Evolutionary conservation across 306 rosid species (phyloP).

Genomic region (Lathyrus sativus): DNA sequence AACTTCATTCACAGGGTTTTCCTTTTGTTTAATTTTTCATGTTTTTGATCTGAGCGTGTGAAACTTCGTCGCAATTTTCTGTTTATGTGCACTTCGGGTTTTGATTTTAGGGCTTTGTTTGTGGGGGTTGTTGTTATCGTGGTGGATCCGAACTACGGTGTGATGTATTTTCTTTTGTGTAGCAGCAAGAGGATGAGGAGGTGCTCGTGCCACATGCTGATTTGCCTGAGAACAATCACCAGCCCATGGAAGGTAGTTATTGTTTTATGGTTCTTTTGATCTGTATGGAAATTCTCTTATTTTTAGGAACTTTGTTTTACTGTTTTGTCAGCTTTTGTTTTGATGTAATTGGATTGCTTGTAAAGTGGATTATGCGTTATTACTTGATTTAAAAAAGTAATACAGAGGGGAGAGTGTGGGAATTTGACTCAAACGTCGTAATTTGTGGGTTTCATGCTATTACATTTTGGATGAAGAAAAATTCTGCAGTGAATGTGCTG

Average conservation of each 20-base stretch:
- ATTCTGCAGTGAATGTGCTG: background rate
- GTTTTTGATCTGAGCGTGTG: conserved; percentile 39
- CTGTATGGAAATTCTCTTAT: conserved; percentile 12
- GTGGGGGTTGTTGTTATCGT: conserved; percentile 34
- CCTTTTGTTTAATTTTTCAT: conserved; percentile 13
- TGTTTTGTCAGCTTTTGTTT: conserved; percentile 5
- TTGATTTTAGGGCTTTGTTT: conserved; percentile 52
- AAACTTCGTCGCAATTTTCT: conserved; percentile 30
- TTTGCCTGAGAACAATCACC: conserved; percentile 77
- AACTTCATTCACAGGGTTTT: conserved; percentile 31
- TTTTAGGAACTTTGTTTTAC: background rate
- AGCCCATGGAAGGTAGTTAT: conserved; percentile 73
- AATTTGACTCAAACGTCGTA: conserved; percentile 7
- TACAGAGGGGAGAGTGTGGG: conserved; percentile 5
- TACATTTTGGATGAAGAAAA: background rate
- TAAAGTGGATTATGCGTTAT: background rate
- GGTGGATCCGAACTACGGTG: conserved; percentile 46
- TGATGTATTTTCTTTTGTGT: conserved; percentile 44
- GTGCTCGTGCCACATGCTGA: conserved; percentile 85
- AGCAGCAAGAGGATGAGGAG: conserved; percentile 88
- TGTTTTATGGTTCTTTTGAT: conserved; percentile 37
- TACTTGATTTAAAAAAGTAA: conserved; percentile 1
- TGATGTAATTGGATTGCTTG: conserved; percentile 35
- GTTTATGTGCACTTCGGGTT: conserved; percentile 36
- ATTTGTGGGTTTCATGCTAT: conserved; percentile 20